A percentile compares a stretch with the other conserved stretches of the same genome.
Evolutionary conservation across 129 eudicot species (phyloP).

Genomic region (Apium graveolens): DNA sequence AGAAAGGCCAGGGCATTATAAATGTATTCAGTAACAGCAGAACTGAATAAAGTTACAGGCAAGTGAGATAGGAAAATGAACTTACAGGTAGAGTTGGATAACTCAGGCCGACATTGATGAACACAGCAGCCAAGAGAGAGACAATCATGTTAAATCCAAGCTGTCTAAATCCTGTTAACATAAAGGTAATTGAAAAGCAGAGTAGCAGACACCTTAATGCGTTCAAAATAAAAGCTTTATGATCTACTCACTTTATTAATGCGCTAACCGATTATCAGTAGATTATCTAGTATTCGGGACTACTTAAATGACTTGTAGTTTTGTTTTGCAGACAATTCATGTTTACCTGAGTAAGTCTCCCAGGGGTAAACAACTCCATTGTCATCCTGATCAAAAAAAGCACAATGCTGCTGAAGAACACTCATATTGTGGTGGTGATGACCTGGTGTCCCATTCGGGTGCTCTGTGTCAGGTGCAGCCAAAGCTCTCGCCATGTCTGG

Average conservation of each 20-base stretch:
- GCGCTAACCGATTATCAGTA: no score
- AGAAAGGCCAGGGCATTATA: not conserved
- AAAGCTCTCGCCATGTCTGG: conserved; percentile 78
- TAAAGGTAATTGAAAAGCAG: not conserved
- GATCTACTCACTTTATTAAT: no score
- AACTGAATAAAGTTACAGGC: not conserved
- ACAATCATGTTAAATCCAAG: conserved; percentile 62
- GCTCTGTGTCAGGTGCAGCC: conserved; percentile 75
- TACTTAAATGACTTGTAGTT: no score
- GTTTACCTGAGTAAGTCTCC: conserved; percentile 87
- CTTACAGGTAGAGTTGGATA: conserved; percentile 82
- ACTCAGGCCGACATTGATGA: conserved; percentile 62
- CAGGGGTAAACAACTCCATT: conserved; percentile 84
- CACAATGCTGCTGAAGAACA: conserved; percentile 85
- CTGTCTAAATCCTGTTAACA: conserved; percentile 7
- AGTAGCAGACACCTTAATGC: not conserved
- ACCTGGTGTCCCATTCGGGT: conserved; percentile 86
- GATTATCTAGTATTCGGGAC: no score
- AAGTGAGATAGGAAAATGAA: not conserved
- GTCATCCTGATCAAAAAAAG: conserved; percentile 77
- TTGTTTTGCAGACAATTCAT: no score
- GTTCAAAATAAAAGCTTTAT: no score
- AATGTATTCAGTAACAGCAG: not conserved
- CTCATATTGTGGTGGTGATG: conserved; percentile 49
- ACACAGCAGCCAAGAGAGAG: conserved; percentile 46